Evolutionary conservation across 257 asterid species (phyloP).

Genomic region (Capsicum rhomboideum): DNA sequence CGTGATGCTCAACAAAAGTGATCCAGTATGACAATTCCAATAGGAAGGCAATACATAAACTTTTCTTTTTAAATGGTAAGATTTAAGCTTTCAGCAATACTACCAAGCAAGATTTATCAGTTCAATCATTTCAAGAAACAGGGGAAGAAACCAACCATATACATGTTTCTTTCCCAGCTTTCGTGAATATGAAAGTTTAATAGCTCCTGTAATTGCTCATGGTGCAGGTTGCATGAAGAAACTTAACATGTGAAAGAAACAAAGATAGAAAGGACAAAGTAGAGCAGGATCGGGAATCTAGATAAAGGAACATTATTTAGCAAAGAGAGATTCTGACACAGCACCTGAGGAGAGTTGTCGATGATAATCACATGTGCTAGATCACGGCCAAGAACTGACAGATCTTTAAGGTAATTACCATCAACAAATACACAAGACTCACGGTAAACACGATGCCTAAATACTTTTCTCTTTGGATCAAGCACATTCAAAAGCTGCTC

Average conservation of each 20-base stretch:
- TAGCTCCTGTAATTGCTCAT: not conserved
- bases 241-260: not conserved
- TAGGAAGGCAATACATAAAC: not conserved
- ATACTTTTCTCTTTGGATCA: conserved; percentile 84
- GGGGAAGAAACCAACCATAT: not conserved
- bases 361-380: conserved; percentile 70
- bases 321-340: not conserved
- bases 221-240: not conserved
- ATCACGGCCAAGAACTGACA: conserved; percentile 97
- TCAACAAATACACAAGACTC: conserved; percentile 88
- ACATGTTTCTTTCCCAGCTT: not conserved
- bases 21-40: not conserved
- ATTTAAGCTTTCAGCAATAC: not conserved
- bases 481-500: conserved; percentile 82
- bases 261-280: not conserved
- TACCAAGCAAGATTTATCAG: not conserved
- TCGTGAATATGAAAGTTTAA: not conserved
- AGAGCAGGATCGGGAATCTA: not conserved
- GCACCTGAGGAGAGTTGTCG: conserved; percentile 98
- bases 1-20: not conserved
- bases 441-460: conserved; percentile 92
- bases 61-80: not conserved
- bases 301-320: not conserved
- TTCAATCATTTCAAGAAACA: not conserved
- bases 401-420: conserved; percentile 91